These are phyloP conservation scores for Chytriomyces hyalinus DNA, from an alignment of 192 early-diverging fungal species.

Conservation along the genomic window DNA sequence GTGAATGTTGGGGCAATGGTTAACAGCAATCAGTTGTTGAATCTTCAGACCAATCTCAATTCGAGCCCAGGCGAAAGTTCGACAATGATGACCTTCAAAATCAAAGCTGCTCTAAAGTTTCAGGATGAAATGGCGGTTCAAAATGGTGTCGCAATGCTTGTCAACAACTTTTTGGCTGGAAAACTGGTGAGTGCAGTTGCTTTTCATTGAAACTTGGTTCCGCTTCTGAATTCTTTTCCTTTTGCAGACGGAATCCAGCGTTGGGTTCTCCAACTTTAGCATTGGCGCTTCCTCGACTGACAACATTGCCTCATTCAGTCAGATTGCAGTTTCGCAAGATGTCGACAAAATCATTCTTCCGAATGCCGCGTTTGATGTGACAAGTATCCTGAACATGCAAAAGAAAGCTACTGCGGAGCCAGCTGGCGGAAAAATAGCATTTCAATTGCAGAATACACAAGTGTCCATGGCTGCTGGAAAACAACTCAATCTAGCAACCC, in stretches of 20 bases:
- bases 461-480: slow-evolving; percentile 3
- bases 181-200: slow-evolving; percentile 20
- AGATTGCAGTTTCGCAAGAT: slow-evolving; percentile 31
- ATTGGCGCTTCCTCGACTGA: slow-evolving; percentile 31
- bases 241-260: background rate
- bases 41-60: slow-evolving; percentile 17
- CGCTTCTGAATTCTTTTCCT: background rate
- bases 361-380: background rate
- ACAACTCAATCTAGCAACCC: slow-evolving; percentile 11
- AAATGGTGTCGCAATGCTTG: slow-evolving; percentile 30
- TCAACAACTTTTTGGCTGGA: slow-evolving; percentile 40
- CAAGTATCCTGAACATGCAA: background rate
- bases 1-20: slow-evolving; percentile 32
- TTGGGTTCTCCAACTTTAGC: slow-evolving; percentile 15
- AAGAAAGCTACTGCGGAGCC: background rate
- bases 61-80: slow-evolving; percentile 2
- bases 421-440: background rate
- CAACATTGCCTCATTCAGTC: slow-evolving; percentile 36
- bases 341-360: slow-evolving; percentile 8
- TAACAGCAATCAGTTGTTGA: slow-evolving; percentile 32
- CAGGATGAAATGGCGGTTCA: slow-evolving; percentile 38
- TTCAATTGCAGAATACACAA: slow-evolving; percentile 4
- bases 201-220: background rate
- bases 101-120: slow-evolving; percentile 38
- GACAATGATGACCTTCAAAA: slow-evolving; percentile 13